Percentiles rank a stretch among this genome's conserved stretches.
Conservation (phyloP, 345 rosid genomes). For the Laguncularia racemosa region DNA sequence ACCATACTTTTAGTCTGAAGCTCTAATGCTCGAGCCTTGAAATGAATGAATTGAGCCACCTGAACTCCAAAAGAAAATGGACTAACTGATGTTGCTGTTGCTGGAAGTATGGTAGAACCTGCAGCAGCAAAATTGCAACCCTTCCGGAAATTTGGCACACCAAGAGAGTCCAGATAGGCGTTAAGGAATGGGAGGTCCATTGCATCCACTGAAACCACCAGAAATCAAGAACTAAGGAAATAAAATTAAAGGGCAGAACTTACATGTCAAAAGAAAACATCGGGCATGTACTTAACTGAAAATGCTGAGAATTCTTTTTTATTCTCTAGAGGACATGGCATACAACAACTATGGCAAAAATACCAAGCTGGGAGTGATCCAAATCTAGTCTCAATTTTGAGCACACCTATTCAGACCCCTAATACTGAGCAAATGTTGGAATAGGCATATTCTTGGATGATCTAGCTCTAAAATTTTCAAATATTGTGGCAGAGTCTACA, state of each 20-base stretch:
- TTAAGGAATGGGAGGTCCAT: conserved; percentile 88
- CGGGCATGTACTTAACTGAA: not conserved
- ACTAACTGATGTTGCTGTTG: conserved; percentile 61
- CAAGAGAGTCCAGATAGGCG: conserved; percentile 81
- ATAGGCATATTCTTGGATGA: too few relatives aligned
- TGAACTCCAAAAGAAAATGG: conserved; percentile 80
- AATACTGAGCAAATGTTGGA: too few relatives aligned
- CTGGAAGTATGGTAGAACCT: conserved; percentile 69
- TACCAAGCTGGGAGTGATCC: too few relatives aligned
- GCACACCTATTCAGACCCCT: too few relatives aligned
- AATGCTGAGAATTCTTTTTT: not conserved
- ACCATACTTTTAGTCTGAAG: conserved; percentile 44
- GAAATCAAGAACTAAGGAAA: not conserved
- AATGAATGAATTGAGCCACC: conserved; percentile 71
- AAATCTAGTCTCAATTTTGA: too few relatives aligned
- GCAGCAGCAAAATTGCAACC: conserved; percentile 97
- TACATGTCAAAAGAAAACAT: not conserved
- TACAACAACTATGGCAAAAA: not conserved
- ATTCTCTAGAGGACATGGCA: not conserved
- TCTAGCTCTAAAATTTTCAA: too few relatives aligned
- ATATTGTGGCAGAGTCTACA: too few relatives aligned
- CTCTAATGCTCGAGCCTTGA: conserved; percentile 62
- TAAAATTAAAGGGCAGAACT: not conserved
- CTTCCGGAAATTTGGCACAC: conserved; percentile 63
- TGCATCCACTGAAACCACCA: conserved; percentile 61